Base-by-base conservation (phyloP, 140 eudicot species). In the Erigeron philadelphicus region DNA sequence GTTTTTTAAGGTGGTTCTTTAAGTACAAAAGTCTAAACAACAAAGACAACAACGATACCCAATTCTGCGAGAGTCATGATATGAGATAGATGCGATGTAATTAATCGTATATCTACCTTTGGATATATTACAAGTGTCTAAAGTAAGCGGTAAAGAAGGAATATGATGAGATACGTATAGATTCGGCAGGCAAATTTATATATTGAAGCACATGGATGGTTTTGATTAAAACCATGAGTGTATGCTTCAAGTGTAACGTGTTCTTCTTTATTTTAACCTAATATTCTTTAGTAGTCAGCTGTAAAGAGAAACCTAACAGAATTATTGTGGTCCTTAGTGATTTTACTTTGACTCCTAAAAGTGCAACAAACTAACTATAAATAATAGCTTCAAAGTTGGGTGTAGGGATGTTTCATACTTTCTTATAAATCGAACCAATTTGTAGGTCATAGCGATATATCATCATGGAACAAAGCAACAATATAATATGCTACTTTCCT, bases 221-320 rank as follows among this genome's bases (percentile, higher is more conserved):
- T 46, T 61, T 25, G 8, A 41, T 18, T 44, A 15, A 44, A 46
- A 45, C 70, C 44, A 66, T 18, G 57, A 66, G 18, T 64, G 10
- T 53, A 54, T 68, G 64, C 73, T 53, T 53, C 13, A 31, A 31
- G 38, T 16, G 7, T 48, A 44, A 59, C 16, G 61, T 47, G 48
- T 72, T 15, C 12, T 38, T 21, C 25, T 21, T 21, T 21, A 63
- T 74, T 74, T 65, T 58, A 3, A 67, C 60, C 69, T 66, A 75
- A 67, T 67, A 75, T 75, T 75, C 61, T 75, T 12, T 25, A 47
- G 6, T 47, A 17, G 53, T 67, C 61, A 66, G 63, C 63, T 75
- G 79, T 66, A 74, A 75, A 63, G 66, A 44, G 57, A 66, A 41
- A 57, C 64, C 70, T 7, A 75, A 58, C 23, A 58, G 8, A 40